Conservation (phyloP, 73 alveolate genomes). For the Paramecium pentaurelia region DNA sequence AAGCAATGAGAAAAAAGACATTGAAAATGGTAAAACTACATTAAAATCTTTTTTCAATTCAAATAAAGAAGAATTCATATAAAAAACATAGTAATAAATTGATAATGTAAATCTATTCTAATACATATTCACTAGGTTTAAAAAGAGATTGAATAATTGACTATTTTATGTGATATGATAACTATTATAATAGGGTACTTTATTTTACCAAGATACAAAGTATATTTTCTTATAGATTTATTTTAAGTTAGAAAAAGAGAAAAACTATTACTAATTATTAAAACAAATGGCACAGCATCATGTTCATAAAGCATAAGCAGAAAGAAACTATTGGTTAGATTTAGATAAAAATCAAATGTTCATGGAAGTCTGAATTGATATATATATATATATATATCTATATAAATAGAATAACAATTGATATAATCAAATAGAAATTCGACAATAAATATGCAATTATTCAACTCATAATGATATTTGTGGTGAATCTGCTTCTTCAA, state of each 20-base stretch:
- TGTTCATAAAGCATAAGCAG: background rate
- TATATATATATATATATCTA: background rate
- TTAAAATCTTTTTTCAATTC: slow-evolving; percentile 39
- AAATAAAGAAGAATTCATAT: slow-evolving; percentile 47
- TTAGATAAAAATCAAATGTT: background rate
- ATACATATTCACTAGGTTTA: background rate
- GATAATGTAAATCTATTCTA: background rate
- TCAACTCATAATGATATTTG: background rate
- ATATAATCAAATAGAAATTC: background rate
- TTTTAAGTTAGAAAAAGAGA: background rate
- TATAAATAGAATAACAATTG: background rate
- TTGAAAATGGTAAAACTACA: slow-evolving; percentile 52
- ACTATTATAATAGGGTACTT: slow-evolving; percentile 47
- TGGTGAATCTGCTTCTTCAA: slow-evolving; percentile 8
- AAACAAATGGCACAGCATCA: background rate
- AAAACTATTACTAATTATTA: background rate
- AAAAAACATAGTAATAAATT: slow-evolving; percentile 12
- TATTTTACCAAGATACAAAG: slow-evolving; percentile 41
- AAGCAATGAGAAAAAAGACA: slow-evolving; percentile 32
- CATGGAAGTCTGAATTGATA: background rate
- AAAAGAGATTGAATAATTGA: slow-evolving; percentile 24
- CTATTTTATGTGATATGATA: slow-evolving; percentile 43
- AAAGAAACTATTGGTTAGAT: background rate
- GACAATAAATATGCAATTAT: background rate
- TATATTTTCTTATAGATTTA: background rate